Base-by-base conservation (phyloP, 495 filamentous ascomycete genomes). In the Talaromyces proteolyticus region DNA sequence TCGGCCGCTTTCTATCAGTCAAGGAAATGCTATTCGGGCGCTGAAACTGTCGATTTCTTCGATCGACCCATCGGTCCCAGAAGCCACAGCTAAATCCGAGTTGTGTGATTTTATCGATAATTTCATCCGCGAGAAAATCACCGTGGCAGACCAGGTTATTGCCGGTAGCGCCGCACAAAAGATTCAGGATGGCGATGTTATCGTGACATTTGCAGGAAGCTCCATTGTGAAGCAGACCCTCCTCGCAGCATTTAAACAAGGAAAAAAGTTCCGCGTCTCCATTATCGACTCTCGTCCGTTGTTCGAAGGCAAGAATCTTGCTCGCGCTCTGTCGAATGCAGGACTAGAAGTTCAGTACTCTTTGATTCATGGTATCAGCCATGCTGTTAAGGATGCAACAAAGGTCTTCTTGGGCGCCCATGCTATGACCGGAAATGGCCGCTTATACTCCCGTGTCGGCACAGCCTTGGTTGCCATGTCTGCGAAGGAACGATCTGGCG, bases 21-120 rank as follows among this genome's bases (percentile, higher is more conserved):
- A 95, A 82, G 91, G 94, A 49, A 97, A 96, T 66, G 89, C 90
- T 17, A 96, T 98, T 63, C 81, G 94, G 34, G 89, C 90, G 70
- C 76, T 98, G 17, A 98, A 98, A 70, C 76, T 93, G 23, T 79
- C 85, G 59, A 91, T 98, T 65, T 81, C 86, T 47, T 85, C 83
- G 42, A 81, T 96, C 52, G 90, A 95, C 60, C 88, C 91, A 10
- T 82, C 87, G 51, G 79, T 81, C 6, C 80, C 88, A 12, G 91
- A 98, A 55, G 63, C 78, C 3, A 75, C 82, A 16, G 89, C 92
- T 5, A 96, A 95, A 70, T 69, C 78, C 18, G 67, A 79, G 7
- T 77, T 97, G 17, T 82, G 84, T 57, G 79, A 84, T 6, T 82
- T 82, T 52, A 96, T 98, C 61, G 91, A 96, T 64, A 79, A 73